Evolutionary conservation across 2,329 filamentous ascomycete genomes (phyloP).

Genomic region (Lachnellula hyalina): DNA sequence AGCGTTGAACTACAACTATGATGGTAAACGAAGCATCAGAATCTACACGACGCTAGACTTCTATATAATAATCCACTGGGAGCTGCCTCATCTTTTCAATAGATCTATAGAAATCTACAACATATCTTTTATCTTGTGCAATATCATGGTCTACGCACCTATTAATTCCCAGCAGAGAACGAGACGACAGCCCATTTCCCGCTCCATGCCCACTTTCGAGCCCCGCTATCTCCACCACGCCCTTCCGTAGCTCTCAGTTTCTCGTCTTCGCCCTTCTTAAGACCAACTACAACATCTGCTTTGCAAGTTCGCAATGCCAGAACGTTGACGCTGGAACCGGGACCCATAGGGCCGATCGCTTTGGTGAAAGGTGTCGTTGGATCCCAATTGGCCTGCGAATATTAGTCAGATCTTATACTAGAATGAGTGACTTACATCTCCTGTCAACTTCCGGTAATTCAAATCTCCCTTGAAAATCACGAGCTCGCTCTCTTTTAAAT

Average conservation of each 20-base stretch:
- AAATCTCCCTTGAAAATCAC: constrained; percentile 97
- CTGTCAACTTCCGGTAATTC: constrained; percentile 91
- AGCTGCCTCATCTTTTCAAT: too few relatives aligned
- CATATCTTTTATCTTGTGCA: background rate
- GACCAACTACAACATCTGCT: constrained; percentile 87
- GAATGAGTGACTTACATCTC: constrained; percentile 59
- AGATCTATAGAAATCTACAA: background rate
- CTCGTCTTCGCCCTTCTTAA: constrained; percentile 80
- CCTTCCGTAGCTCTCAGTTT: constrained; percentile 62
- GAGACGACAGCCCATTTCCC: constrained; percentile 97
- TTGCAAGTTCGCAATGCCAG: constrained; percentile 92
- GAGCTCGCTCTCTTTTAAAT: constrained; percentile 77
- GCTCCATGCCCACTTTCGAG: constrained; percentile 87
- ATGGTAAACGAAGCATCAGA: too few relatives aligned
- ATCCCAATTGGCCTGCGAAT: constrained; percentile 66
- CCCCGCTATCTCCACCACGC: constrained; percentile 59
- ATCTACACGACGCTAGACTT: too few relatives aligned
- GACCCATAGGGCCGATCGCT: constrained; percentile 81
- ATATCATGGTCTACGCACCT: background rate
- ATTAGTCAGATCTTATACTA: constrained; percentile 9
- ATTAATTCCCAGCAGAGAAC: constrained; percentile 63
- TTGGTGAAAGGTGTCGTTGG: constrained; percentile 79
- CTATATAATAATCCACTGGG: too few relatives aligned
- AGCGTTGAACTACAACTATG: too few relatives aligned
- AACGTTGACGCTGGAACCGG: constrained; percentile 74